Percentiles rank a stretch among this genome's conserved stretches.
These are phyloP conservation scores for Populus hybrid DNA, from an alignment of 441 rosid species.

Conservation along the genomic window DNA sequence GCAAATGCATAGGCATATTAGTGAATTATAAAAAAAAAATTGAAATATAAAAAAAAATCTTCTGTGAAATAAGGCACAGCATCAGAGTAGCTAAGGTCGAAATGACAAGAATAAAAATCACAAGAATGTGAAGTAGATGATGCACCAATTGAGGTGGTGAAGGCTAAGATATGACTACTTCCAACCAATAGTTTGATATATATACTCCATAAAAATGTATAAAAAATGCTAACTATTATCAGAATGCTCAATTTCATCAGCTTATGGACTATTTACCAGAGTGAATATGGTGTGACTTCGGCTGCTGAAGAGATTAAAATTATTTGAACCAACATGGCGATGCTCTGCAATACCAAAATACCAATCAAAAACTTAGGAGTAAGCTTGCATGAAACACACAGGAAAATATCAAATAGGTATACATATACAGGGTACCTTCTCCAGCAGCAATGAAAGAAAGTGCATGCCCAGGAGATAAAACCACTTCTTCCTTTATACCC, in stretches of 20 bases:
- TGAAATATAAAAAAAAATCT: not conserved
- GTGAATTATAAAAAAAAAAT: not conserved
- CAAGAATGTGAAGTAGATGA: not conserved
- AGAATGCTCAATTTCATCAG: not conserved
- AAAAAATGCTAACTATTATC: not conserved
- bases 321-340: slow-evolving; percentile 99
- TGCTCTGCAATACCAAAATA: slow-evolving; percentile 57
- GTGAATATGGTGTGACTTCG: slow-evolving; percentile 99
- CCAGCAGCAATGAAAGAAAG: slow-evolving; percentile 99
- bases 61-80: not conserved
- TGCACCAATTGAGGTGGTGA: not conserved
- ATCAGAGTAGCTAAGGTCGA: not conserved
- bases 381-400: slow-evolving; percentile 4
- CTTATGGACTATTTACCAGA: slow-evolving; percentile 44
- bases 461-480: slow-evolving; percentile 97
- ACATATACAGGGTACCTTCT: slow-evolving; percentile 55
- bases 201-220: not conserved
- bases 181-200: not conserved
- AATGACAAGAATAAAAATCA: not conserved
- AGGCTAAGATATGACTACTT: not conserved
- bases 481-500: slow-evolving; percentile 99
- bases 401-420: slow-evolving; percentile 4
- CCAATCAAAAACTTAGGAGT: slow-evolving; percentile 12
- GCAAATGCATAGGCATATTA: slow-evolving; percentile 33
- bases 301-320: slow-evolving; percentile 93